Conservation (phyloP, 1,284 basidiomycete species). For the Trichosporon asahii region DNA sequence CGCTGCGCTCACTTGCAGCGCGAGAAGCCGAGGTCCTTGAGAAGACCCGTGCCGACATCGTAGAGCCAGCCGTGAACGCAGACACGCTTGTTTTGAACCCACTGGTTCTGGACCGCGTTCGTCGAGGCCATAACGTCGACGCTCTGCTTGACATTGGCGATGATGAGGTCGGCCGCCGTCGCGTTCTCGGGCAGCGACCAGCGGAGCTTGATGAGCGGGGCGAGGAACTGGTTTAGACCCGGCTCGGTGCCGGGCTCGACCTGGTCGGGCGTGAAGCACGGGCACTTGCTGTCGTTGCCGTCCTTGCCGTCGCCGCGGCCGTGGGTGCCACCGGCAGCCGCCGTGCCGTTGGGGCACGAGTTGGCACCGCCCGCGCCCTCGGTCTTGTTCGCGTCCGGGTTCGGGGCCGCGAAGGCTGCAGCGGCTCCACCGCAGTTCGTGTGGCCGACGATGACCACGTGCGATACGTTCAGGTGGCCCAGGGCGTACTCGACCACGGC, state of each 20-base stretch:
- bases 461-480: conserved; percentile 70
- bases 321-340: conserved; percentile 1
- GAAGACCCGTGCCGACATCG: conserved; percentile 64
- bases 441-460: conserved; percentile 80
- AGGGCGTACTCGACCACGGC: conserved; percentile 81
- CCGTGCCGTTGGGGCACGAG: background rate
- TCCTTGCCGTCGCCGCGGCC: conserved; percentile 16
- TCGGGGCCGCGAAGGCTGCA: conserved; percentile 56
- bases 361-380: background rate
- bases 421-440: conserved; percentile 72
- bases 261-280: conserved; percentile 55
- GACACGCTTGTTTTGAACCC: conserved; percentile 63
- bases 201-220: conserved; percentile 63
- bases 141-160: conserved; percentile 71
- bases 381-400: conserved; percentile 16
- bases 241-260: conserved; percentile 55
- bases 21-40: conserved; percentile 66
- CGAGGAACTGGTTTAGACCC: conserved; percentile 65
- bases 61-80: conserved; percentile 82
- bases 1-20: conserved; percentile 4
- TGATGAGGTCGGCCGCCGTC: conserved; percentile 61
- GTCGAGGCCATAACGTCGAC: conserved; percentile 65
- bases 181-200: conserved; percentile 55
- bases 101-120: conserved; percentile 64
- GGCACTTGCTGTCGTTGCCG: conserved; percentile 39